Evolutionary conservation across 805 yeast species (phyloP).

Genomic region (Kurtzmaniella fragi): DNA sequence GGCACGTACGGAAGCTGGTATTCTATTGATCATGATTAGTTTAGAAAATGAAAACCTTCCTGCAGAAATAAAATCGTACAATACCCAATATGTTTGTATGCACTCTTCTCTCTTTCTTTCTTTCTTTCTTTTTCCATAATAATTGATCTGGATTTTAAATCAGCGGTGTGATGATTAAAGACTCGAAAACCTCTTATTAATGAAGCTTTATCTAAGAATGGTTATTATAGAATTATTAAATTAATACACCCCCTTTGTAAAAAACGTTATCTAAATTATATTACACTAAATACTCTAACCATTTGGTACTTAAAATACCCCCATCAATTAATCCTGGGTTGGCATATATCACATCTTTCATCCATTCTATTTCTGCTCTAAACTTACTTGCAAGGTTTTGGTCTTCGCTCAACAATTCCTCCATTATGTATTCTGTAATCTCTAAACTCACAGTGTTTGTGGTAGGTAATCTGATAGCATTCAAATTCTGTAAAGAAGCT

Average conservation of each 20-base stretch:
- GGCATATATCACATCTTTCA: slow-evolving; percentile 34
- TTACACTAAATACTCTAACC: slow-evolving; percentile 36
- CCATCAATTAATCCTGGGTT: slow-evolving; percentile 36
- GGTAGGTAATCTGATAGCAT: slow-evolving; percentile 14
- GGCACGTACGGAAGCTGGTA: slow-evolving; percentile 39
- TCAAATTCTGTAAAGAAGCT: slow-evolving; percentile 15
- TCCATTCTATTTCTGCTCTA: slow-evolving; percentile 36
- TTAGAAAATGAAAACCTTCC: slow-evolving; percentile 1
- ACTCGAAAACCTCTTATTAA: too few relatives aligned
- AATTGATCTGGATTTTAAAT: too few relatives aligned
- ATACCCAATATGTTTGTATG: too few relatives aligned
- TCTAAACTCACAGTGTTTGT: slow-evolving; percentile 30
- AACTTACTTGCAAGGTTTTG: slow-evolving; percentile 19
- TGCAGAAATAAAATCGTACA: too few relatives aligned
- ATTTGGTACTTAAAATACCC: slow-evolving; percentile 26
- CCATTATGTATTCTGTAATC: slow-evolving; percentile 25
- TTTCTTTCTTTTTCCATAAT: too few relatives aligned
- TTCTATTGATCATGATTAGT: slow-evolving; percentile 12
- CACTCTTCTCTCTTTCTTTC: too few relatives aligned
- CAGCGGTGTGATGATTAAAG: too few relatives aligned
- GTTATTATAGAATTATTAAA: too few relatives aligned
- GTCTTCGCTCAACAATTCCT: slow-evolving; percentile 21
- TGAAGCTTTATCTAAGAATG: too few relatives aligned
- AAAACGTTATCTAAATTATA: too few relatives aligned
- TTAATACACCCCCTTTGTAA: too few relatives aligned